Evolutionary conservation across 768 basidiomycete species (phyloP), one percentile per base, ranked within the genome.

Genomic region (Psilocybe azurescens): DNA sequence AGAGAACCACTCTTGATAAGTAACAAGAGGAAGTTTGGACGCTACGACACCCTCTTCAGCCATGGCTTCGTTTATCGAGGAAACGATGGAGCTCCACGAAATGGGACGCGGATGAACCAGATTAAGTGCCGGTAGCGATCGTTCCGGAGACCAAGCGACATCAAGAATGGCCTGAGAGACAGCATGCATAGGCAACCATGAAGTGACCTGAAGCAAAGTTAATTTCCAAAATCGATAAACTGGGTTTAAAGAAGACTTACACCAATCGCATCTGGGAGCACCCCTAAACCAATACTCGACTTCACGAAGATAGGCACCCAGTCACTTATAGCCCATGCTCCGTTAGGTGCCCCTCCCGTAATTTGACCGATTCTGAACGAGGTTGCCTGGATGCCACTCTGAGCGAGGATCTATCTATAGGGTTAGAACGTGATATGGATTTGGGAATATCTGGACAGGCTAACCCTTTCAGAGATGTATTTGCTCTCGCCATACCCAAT

Each of bases 301-400:
- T 79, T 79, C 8, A 78, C 68, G 8, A 79, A 60, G 38, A 77
- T 76, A 2, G 79, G 78, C 2, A 80, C 58, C 78, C 79, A 81
- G 28, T 80, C 78, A 0, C 69, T 72, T 8, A 67, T 70, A 1
- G 75, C 67, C 80, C 80, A 81, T 8, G 75, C 74, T 3, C 78
- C 79, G 18, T 71, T 76, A 8, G 69, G 71, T 0, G 16, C 33
- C 1, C 73, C 74, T 28, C 78, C 79, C 46, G 69, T 70, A n/a
- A 80, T 69, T 58, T 80, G 79, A 1, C 78, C 78, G 36, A 80
- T 67, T n/a, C 79, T 68, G 5, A 79, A 38, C 0, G 74, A 74
- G 0, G 72, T 68, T 0, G 68, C 69, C 30, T 74, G 63, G 7
- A 78, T 56, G 1, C 75, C 75, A 59, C 75, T 76, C 36, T 51